These are phyloP conservation scores for Chalara sp. DNA, from an alignment of 2,329 filamentous ascomycete species.

Conservation along the genomic window DNA sequence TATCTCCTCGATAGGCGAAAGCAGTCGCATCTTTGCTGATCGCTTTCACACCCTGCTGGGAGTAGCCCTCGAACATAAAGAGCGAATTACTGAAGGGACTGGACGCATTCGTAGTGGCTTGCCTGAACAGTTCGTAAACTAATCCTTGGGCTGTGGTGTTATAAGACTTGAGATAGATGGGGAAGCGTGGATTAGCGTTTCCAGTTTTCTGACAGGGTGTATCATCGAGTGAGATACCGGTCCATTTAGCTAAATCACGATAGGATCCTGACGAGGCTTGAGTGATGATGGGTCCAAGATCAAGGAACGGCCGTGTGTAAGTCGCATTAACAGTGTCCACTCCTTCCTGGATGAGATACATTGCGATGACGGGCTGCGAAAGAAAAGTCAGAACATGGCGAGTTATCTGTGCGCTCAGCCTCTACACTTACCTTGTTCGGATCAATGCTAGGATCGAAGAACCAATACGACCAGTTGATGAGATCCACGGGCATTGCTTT, in stretches of 20 bases:
- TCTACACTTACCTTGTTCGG: slow-evolving; percentile 29
- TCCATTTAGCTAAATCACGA: slow-evolving; percentile 37
- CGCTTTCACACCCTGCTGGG: slow-evolving; percentile 35
- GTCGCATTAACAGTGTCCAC: slow-evolving; percentile 32
- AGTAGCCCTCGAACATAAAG: slow-evolving; percentile 52
- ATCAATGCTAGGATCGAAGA: slow-evolving; percentile 34
- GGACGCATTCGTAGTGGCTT: slow-evolving; percentile 18
- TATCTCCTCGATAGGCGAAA: slow-evolving; percentile 39
- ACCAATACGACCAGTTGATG: slow-evolving; percentile 44
- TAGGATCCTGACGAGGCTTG: slow-evolving; percentile 33
- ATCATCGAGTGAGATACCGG: slow-evolving; percentile 34
- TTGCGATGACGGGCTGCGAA: slow-evolving; percentile 32
- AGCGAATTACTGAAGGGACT: slow-evolving; percentile 32
- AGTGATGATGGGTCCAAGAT: slow-evolving; percentile 32
- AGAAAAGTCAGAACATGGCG: background rate
- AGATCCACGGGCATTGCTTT: slow-evolving; percentile 35
- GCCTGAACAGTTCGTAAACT: slow-evolving; percentile 28
- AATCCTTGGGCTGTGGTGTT: slow-evolving; percentile 11
- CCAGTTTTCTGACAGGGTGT: slow-evolving; percentile 20
- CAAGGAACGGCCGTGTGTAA: slow-evolving; percentile 37
- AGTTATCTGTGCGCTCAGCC: background rate
- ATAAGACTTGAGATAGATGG: slow-evolving; percentile 17
- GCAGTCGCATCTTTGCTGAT: slow-evolving; percentile 32
- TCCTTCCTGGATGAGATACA: slow-evolving; percentile 38
- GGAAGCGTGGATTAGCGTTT: slow-evolving; percentile 14